A percentile compares a stretch with the other conserved stretches of the same genome.
Conservation (phyloP, 306 rosid species). For the Gastrolobium bilobum region DNA sequence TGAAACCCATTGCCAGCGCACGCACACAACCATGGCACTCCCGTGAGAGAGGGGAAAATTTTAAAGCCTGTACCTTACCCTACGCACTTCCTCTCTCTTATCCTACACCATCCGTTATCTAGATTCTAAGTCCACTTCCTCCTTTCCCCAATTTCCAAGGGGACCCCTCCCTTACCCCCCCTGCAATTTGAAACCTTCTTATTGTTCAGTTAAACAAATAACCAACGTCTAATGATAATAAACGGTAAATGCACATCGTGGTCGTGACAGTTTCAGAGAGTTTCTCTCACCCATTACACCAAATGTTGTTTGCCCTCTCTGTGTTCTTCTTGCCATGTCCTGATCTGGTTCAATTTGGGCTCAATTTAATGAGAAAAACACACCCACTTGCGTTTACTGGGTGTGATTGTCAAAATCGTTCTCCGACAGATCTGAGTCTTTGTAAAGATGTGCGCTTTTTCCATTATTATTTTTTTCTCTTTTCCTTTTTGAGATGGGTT, state of each 20-base stretch:
- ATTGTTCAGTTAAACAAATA: constrained; percentile 41
- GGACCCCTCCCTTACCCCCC: constrained; percentile 26
- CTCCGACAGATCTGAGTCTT: constrained; percentile 63
- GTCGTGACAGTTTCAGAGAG: constrained; percentile 57
- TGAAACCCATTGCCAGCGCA: constrained; percentile 74
- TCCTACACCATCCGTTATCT: constrained; percentile 53
- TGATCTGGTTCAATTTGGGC: constrained; percentile 64
- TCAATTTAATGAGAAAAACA: constrained; percentile 48
- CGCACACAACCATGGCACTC: constrained; percentile 73
- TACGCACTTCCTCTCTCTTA: constrained; percentile 55
- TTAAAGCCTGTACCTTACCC: constrained; percentile 49
- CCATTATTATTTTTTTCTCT: constrained; percentile 11
- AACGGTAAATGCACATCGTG: constrained; percentile 53
- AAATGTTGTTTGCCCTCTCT: constrained; percentile 51
- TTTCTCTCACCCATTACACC: constrained; percentile 57
- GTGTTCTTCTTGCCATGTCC: constrained; percentile 44
- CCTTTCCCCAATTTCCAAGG: constrained; percentile 48
- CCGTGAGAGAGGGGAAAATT: constrained; percentile 64
- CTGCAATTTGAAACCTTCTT: constrained; percentile 54
- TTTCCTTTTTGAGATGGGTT: constrained; percentile 47
- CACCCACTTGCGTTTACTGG: constrained; percentile 52
- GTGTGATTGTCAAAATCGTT: constrained; percentile 49
- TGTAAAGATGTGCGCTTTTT: constrained; percentile 66
- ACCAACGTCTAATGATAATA: constrained; percentile 54
- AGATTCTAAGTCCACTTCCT: constrained; percentile 48